Base-by-base conservation (phyloP, 2,329 filamentous ascomycete genomes). In the Pezicula rhizophila region DNA sequence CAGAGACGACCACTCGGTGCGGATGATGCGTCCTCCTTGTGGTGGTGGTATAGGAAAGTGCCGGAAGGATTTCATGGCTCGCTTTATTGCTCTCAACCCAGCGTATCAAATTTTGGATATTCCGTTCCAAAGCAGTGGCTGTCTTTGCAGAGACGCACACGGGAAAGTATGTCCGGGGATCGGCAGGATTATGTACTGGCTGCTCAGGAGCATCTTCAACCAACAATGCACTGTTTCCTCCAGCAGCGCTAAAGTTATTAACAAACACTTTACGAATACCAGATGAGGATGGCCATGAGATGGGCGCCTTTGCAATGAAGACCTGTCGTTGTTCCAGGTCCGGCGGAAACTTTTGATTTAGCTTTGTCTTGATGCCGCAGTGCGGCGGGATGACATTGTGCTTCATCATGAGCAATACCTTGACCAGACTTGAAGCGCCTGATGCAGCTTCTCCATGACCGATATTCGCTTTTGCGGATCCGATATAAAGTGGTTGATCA, bases 381-480 rank as follows among this genome's bases (percentile, higher is more conserved):
- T 60, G 57, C 10, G 59, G 60, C 20, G 59, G 58, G 6, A 60
- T 59, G 17, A 37, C 42, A 17, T 49, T 53, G n/a, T 60, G 57
- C 31, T 58, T 43, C n/a, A 62, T 48, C 55, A 64, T 56, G 25
- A 60, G 45, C n/a, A 63, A 44, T n/a, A 54, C 47, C 43, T 62
- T 65, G 14, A 63, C 55, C n/a, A 65, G 42, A 20, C 55, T 50
- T 4, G 54, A 51, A 4, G 57, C 47, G 1, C 60, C 63, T 5
- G 62, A 55, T 15, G 45, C 53, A 33, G 52, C 51, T 47, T 61
- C 61, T 2, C 34, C 33, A 60, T 85, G 80, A 0, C 82, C 82
- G 1, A 86, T 67, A 40, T 84, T 85, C 2, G 79, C 74, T 57
- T 85, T 85, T 5, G 79, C 73, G 0, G 81, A 72, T 6, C 84